A percentile compares a stretch with the other conserved stretches of the same genome.
phyloP scores from a whole-genome alignment of 768 basidiomycete species.

The Suillus variegatus region DNA sequence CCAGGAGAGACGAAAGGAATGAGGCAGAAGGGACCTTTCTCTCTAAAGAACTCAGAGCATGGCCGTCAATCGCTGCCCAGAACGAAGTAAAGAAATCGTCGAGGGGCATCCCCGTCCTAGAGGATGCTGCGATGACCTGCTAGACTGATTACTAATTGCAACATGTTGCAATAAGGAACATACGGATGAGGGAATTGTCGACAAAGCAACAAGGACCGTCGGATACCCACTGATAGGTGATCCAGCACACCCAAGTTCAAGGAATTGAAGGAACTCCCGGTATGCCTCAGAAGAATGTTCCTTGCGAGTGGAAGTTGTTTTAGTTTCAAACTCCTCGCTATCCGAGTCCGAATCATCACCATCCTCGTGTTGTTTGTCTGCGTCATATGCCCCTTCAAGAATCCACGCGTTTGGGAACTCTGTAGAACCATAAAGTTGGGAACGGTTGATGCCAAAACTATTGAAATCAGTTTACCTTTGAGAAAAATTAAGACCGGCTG shows the following conservation, averaged over 20 bases:
- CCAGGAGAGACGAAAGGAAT: constrained; percentile 68
- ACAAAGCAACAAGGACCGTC: constrained; percentile 74
- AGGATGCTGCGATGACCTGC: constrained; percentile 24
- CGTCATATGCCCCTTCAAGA: constrained; percentile 34
- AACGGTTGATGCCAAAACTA: neutral
- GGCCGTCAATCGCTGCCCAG: constrained; percentile 79
- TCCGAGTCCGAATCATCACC: constrained; percentile 37
- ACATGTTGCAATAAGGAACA: constrained; percentile 20
- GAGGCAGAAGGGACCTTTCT: constrained; percentile 56
- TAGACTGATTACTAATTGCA: neutral
- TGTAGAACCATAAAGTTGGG: constrained; percentile 26
- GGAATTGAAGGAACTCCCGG: constrained; percentile 74
- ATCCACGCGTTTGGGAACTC: constrained; percentile 71
- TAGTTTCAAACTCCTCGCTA: constrained; percentile 6
- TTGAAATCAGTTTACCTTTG: constrained; percentile 48
- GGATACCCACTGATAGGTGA: constrained; percentile 82
- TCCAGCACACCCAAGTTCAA: constrained; percentile 77
- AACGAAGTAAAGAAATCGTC: constrained; percentile 68
- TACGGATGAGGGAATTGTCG: constrained; percentile 75
- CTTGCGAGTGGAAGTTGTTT: neutral
- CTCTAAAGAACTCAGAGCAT: constrained; percentile 60
- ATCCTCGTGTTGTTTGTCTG: constrained; percentile 25
- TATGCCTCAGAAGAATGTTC: constrained; percentile 49
- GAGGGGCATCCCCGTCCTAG: constrained; percentile 25
- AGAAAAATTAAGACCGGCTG: constrained; percentile 71